phyloP scores from a whole-genome alignment of 1,139 yeast genomes.

The Magnusiomyces magnusii region DNA sequence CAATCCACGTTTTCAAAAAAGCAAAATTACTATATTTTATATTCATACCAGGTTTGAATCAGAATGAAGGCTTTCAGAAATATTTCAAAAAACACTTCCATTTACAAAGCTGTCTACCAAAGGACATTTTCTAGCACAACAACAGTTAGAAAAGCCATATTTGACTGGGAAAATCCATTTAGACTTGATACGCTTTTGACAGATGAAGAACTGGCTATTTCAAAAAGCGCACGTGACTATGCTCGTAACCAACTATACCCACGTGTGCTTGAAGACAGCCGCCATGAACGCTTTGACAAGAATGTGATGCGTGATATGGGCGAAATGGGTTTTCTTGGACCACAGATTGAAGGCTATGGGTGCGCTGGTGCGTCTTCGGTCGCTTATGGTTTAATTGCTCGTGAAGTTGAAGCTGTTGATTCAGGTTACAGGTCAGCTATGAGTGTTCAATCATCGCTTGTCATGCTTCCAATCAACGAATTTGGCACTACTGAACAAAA shows the following conservation, averaged over 20 bases:
- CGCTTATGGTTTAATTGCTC: constrained; percentile 39
- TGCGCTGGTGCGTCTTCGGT: constrained; percentile 39
- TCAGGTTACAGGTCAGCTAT: constrained; percentile 41
- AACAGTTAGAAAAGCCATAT: constrained; percentile 18
- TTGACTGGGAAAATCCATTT: constrained; percentile 37
- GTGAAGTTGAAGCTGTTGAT: constrained; percentile 41
- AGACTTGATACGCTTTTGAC: constrained; percentile 33
- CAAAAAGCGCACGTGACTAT: constrained; percentile 36
- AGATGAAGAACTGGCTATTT: constrained; percentile 38
- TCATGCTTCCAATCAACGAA: constrained; percentile 38
- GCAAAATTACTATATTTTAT: not conserved
- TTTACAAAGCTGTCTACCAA: not conserved
- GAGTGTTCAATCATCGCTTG: constrained; percentile 42
- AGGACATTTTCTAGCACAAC: constrained; percentile 12
- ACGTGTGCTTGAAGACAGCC: constrained; percentile 36
- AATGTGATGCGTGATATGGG: constrained; percentile 37
- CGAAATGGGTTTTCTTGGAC: constrained; percentile 38
- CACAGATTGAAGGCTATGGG: constrained; percentile 40
- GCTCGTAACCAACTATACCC: constrained; percentile 37
- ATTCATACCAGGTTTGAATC: not conserved
- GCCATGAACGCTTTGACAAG: constrained; percentile 37
- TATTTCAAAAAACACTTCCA: not conserved
- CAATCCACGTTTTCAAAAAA: not conserved
- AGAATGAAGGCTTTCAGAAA: not conserved
- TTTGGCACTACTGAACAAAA: constrained; percentile 40